These are phyloP conservation scores for Gentiana dahurica DNA, from an alignment of 257 asterid species.

Conservation along the genomic window DNA sequence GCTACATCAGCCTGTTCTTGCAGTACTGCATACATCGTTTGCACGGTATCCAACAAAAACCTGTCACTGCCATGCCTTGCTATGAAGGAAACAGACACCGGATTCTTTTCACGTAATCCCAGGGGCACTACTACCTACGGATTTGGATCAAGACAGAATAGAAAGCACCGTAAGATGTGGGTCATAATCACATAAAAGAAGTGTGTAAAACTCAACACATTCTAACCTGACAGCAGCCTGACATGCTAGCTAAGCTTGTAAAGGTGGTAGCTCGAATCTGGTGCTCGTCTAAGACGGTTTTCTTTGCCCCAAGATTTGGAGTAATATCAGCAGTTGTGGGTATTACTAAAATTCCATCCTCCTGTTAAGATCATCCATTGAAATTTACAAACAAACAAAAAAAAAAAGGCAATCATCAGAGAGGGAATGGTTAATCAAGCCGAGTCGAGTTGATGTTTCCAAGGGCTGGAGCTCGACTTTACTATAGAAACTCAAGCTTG, in stretches of 20 bases:
- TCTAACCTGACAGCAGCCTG: slow-evolving; percentile 97
- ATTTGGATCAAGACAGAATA: slow-evolving; percentile 4
- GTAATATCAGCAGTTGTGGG: slow-evolving; percentile 72
- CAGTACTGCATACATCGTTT: slow-evolving; percentile 47
- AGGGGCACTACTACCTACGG: slow-evolving; percentile 67
- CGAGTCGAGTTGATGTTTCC: background rate
- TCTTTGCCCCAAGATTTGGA: slow-evolving; percentile 80
- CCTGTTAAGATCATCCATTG: slow-evolving; percentile 34
- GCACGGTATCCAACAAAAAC: slow-evolving; percentile 70
- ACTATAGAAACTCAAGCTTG: too few relatives aligned
- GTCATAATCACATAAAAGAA: background rate
- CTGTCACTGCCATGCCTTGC: slow-evolving; percentile 93
- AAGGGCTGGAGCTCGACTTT: too few relatives aligned
- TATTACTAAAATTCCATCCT: slow-evolving; percentile 76
- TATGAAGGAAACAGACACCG: slow-evolving; percentile 72
- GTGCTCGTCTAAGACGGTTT: slow-evolving; percentile 48
- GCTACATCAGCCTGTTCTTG: slow-evolving; percentile 52
- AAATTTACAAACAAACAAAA: background rate
- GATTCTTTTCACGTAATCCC: slow-evolving; percentile 74
- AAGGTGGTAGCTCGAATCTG: slow-evolving; percentile 39
- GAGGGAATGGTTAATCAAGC: background rate
- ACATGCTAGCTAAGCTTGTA: slow-evolving; percentile 85
- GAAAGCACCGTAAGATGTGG: background rate
- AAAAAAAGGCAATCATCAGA: too few relatives aligned
- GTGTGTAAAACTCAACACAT: slow-evolving; percentile 9